Evolutionary conservation across 306 rosid species (phyloP), one percentile per base, ranked within the genome.

Genomic region (Luffa acutangula): DNA sequence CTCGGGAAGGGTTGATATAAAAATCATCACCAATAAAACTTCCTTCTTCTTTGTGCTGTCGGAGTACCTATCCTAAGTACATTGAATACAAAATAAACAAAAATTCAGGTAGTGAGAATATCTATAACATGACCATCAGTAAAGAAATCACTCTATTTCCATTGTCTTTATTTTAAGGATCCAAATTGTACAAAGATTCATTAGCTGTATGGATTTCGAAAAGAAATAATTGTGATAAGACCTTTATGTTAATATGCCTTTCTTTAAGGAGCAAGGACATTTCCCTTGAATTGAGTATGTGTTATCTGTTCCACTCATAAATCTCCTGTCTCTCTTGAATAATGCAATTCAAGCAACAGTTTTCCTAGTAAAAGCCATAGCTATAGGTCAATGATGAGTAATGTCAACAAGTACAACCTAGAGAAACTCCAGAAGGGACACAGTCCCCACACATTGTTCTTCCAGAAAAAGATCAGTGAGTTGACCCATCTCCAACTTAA

Each of bases 11-110:
- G 64, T 84, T 83, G 36, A 63, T 75, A 54, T 43, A 57, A 73
- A 18, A 34, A 59, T 80, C 59, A 51, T 76, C 37, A n/a, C 80
- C 81, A 56, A 77, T 75, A 21, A 62, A 70, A 66, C 65, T 51
- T 36, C 17, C 56, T 36, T 85, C 79, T 34, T 57, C 83, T 63
- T 84, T 83, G 81, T 66, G 76, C 85, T 67, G 34, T 82, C 79
- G 15, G 84, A 79, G 69, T 54, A 85, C 77, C 97, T 88, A 82
- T 70, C 62, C 82, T 73, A 81, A 83, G 80, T 56, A 70, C 78
- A 81, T 25, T 21, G 75, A 70, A 60, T 53, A 78, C 37, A 65
- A 56, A 75, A 60, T 54, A 52, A 73, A 33, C 9, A 43, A 46
- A 43, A 48, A 49, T 45, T 14, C 31, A 33, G 78, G 25, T 49